These are phyloP conservation scores for Leccinum barrowsii DNA, from an alignment of 768 basidiomycete species.

Conservation along the genomic window DNA sequence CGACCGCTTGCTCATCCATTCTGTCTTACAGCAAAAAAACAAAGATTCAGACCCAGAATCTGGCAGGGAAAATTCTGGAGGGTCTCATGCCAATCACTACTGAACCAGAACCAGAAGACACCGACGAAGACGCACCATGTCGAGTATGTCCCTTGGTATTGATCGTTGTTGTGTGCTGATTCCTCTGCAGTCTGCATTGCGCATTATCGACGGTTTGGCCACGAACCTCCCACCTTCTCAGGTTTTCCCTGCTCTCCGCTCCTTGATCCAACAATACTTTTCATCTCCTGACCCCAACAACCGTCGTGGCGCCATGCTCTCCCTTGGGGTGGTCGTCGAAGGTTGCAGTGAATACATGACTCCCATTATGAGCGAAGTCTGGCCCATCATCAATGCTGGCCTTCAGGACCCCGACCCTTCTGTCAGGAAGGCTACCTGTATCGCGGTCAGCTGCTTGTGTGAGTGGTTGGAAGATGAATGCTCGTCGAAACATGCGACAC, in stretches of 20 bases:
- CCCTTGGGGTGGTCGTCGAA: constrained; percentile 93
- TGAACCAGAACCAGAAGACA: constrained; percentile 90
- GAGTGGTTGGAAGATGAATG: constrained; percentile 98
- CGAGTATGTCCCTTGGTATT: constrained; percentile 52
- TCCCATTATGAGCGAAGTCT: constrained; percentile 84
- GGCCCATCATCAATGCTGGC: constrained; percentile 91
- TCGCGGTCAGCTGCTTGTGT: constrained; percentile 92
- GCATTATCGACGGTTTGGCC: constrained; percentile 89
- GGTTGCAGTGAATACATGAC: constrained; percentile 98
- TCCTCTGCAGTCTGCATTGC: constrained; percentile 72
- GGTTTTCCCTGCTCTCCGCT: constrained; percentile 90
- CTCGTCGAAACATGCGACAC: constrained; percentile 70
- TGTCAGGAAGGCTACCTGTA: constrained; percentile 94
- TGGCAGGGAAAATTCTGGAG: constrained; percentile 83
- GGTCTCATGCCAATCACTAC: constrained; percentile 92
- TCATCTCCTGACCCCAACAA: constrained; percentile 69
- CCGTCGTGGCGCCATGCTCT: constrained; percentile 91
- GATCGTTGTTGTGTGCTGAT: constrained; percentile 6
- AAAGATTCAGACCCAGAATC: constrained; percentile 81
- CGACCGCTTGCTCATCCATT: neutral
- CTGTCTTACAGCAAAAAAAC: constrained; percentile 77
- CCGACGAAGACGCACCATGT: constrained; percentile 90
- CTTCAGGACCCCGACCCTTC: constrained; percentile 78
- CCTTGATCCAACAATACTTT: constrained; percentile 82
- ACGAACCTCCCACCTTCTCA: constrained; percentile 91